A percentile compares a stretch with the other conserved stretches of the same genome.
Conservation (phyloP, 2,329 filamentous ascomycete genomes). For the Leptographium procerum region DNA sequence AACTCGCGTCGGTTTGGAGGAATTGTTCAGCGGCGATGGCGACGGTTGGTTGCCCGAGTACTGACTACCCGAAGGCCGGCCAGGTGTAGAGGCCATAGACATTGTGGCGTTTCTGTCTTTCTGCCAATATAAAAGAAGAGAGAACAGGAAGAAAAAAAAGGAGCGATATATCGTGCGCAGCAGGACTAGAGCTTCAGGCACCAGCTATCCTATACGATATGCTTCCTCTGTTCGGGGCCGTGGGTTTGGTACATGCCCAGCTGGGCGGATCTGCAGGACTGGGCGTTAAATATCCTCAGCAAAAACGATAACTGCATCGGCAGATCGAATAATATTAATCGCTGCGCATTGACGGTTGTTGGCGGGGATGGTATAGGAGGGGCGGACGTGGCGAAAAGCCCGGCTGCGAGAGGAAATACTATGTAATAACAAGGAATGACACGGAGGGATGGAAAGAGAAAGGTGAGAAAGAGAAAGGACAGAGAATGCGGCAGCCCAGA, state of each 20-base stretch:
- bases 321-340: neutral
- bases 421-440: too few relatives aligned
- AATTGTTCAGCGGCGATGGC: neutral
- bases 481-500: neutral
- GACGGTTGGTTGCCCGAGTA: neutral
- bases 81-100: conserved; percentile 3
- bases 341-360: neutral
- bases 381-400: neutral
- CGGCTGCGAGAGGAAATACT: neutral
- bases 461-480: neutral
- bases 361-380: neutral
- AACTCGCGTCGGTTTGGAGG: conserved; percentile 30
- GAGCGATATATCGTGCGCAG: neutral
- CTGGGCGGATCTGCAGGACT: neutral
- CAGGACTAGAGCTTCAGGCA: neutral
- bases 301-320: neutral
- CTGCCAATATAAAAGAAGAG: neutral
- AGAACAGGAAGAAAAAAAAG: neutral
- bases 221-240: neutral
- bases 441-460: neutral
- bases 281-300: neutral
- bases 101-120: neutral
- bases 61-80: neutral
- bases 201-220: neutral
- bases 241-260: neutral